Base-by-base conservation (phyloP, 306 rosid genomes). In the Ziziphus jujuba region DNA sequence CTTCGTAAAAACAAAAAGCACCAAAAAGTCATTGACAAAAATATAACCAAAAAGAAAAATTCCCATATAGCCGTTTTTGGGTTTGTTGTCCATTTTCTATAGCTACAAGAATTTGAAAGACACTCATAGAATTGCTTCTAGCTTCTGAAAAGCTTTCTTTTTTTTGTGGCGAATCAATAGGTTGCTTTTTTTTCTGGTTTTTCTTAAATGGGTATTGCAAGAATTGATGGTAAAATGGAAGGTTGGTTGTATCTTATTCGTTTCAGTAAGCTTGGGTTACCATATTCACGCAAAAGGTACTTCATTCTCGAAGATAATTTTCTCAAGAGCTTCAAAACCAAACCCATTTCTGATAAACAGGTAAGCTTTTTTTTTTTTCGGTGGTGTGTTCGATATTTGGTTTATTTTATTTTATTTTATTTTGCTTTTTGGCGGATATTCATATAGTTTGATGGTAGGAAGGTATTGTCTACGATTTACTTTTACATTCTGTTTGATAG, bases 211-310 rank as follows among this genome's bases (percentile, higher is more conserved):
- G 81, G 75, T 63, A 57, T 58, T 15, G 45, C 68, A 11, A 70
- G 70, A 36, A 80, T 31, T 44, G 85, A 84, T 59, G 83, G 73
- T 5, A 65, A 65, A 71, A 89, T 89, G 98, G 98, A 92, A 61
- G 98, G 98, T 14, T 89, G 96, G 96, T 88, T 92, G 48, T 85
- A 81, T 76, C 84, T 85, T 53, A 51, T 92, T 48, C 84, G 90
- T 24, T 63, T 81, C 57, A 87, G 71, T 47, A 84, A 95, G 12
- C 75, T 87, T 68, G 90, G 92, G 23, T 73, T 87, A 74, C 84
- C 79, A 48, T 80, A 65, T 72, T 77, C 86, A 5, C 86, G 91
- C 59, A 85, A 84, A 68, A 80, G 91, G 58, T 92, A 72, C 81
- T 87, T 89, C 63, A 67, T 84, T 74, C 90, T 89, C 53, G 75